Percentiles rank a stretch among this genome's conserved stretches.
These are phyloP conservation scores for Xanthoconium stramineum DNA, from an alignment of 768 basidiomycete species.

Conservation along the genomic window DNA sequence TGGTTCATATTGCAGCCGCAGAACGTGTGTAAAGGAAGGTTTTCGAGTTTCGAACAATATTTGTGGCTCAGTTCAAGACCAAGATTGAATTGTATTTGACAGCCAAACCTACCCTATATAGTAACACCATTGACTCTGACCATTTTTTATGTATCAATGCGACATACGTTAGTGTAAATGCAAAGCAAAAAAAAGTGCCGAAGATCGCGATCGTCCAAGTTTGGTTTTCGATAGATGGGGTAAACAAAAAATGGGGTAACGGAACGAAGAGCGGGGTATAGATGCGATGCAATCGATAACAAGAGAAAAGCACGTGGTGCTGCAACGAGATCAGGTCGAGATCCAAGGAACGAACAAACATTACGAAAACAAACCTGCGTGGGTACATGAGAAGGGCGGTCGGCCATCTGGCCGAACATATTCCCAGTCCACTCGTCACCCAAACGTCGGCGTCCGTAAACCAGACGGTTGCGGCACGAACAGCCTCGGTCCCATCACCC, in stretches of 20 bases:
- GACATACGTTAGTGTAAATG: background rate
- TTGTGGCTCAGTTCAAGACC: too few species aligned
- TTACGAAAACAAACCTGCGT: too few species aligned
- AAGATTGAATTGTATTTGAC: too few species aligned
- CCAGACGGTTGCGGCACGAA: slow-evolving; percentile 28
- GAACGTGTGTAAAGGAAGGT: too few species aligned
- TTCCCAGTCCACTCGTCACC: slow-evolving; percentile 3
- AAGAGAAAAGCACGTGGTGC: background rate
- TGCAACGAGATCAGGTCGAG: background rate
- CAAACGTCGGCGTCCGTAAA: slow-evolving; percentile 25
- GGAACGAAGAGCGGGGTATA: background rate
- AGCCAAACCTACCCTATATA: too few species aligned
- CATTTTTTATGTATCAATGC: background rate
- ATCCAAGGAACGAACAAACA: background rate
- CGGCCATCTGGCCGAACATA: background rate
- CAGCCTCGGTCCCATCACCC: slow-evolving; percentile 11
- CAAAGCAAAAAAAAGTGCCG: background rate
- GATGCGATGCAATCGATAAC: background rate
- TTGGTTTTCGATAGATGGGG: background rate
- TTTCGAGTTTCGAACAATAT: too few species aligned
- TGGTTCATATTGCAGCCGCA: too few species aligned
- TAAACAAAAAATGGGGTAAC: background rate
- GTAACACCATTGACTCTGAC: too few species aligned
- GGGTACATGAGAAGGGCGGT: background rate
- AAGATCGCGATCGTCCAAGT: background rate